A percentile compares a stretch with the other conserved stretches of the same genome.
Conservation (phyloP, 208 protist species). For the Strigomonas culicis region DNA sequence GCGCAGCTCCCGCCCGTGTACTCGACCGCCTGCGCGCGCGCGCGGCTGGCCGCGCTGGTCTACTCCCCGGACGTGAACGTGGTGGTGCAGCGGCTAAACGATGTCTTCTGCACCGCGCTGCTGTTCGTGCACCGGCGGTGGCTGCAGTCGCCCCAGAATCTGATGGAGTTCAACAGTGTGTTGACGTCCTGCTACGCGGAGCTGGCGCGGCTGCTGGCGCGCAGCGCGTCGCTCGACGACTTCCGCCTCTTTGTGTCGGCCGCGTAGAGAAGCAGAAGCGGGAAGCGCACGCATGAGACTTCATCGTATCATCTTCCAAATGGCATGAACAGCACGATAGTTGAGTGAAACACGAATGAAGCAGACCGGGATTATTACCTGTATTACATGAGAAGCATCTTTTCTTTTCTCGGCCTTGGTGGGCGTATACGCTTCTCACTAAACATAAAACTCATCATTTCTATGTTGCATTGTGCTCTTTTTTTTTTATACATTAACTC, state of each 20-base stretch:
- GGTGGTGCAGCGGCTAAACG: constrained; percentile 29
- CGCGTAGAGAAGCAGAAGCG: not conserved
- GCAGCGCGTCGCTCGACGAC: constrained; percentile 32
- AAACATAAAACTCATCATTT: constrained; percentile 1
- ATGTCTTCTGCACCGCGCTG: constrained; percentile 65
- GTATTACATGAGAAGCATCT: too few relatives aligned
- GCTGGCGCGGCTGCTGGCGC: constrained; percentile 32
- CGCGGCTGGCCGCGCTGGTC: constrained; percentile 31
- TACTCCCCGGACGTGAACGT: constrained; percentile 18
- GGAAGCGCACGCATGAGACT: too few relatives aligned
- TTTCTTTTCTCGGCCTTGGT: constrained; percentile 1
- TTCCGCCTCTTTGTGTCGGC: constrained; percentile 23
- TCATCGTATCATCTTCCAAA: too few relatives aligned
- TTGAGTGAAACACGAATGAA: too few relatives aligned
- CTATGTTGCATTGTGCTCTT: not conserved
- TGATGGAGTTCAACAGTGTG: constrained; percentile 60
- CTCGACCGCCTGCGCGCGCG: constrained; percentile 16
- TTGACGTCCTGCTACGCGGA: constrained; percentile 35
- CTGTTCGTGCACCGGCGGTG: constrained; percentile 40
- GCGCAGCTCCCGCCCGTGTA: constrained; percentile 28
- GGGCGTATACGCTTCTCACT: not conserved
- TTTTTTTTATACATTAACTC: not conserved
- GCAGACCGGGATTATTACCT: too few relatives aligned
- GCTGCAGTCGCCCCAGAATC: constrained; percentile 43
- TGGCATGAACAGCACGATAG: too few relatives aligned